Percentiles rank a stretch among this genome's conserved stretches.
Evolutionary conservation across 352 stramenopile species (phyloP).

Genomic region (Globisporangium radiosum): DNA sequence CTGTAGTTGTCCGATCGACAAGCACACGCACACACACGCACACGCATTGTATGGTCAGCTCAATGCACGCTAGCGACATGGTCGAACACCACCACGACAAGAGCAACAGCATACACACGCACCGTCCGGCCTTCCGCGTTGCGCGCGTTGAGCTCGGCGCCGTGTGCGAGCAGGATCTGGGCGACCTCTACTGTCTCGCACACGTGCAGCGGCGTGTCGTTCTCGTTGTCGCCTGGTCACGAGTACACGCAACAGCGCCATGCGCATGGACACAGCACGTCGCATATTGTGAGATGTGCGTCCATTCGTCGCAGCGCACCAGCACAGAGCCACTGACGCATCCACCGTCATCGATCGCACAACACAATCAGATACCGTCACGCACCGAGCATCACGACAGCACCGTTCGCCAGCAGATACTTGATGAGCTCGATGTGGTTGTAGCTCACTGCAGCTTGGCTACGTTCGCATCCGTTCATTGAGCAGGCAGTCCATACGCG

Average conservation of each 20-base stretch:
- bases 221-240: conserved; percentile 45
- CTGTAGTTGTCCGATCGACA: conserved; percentile 12
- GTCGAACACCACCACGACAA: neutral
- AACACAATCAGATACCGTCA: neutral
- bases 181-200: conserved; percentile 56
- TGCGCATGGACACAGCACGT: too few relatives aligned
- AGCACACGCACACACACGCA: conserved; percentile 5
- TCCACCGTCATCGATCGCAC: too few relatives aligned
- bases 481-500: neutral
- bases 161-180: conserved; percentile 46
- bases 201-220: conserved; percentile 57
- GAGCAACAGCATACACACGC: conserved; percentile 10
- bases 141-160: conserved; percentile 54
- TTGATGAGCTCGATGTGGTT: conserved; percentile 51
- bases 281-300: too few relatives aligned
- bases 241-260: neutral
- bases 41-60: neutral
- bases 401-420: conserved; percentile 40
- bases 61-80: neutral
- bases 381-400: conserved; percentile 33
- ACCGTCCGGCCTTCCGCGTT: conserved; percentile 52
- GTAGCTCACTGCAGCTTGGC: conserved; percentile 66
- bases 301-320: too few relatives aligned
- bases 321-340: too few relatives aligned
- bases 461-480: conserved; percentile 11